Percentiles rank a stretch among this genome's conserved stretches.
Conservation (phyloP, 805 yeast genomes). For the Cyberlindnera xishuangbannaensis region DNA sequence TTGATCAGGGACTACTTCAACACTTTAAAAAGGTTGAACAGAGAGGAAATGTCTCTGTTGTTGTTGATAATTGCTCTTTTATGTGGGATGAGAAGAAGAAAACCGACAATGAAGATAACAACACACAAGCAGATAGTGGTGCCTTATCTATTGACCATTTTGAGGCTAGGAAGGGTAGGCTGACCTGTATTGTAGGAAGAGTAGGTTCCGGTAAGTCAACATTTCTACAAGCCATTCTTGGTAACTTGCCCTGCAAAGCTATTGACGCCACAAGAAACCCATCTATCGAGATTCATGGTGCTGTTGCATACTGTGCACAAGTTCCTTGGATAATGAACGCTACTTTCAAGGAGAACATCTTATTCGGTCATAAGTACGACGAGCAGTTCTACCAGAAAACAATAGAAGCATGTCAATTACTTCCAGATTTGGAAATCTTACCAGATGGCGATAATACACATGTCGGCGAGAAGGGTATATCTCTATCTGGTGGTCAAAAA, state of each 20-base stretch:
- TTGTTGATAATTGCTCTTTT: constrained; percentile 45
- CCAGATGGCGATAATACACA: constrained; percentile 89
- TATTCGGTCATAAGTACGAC: constrained; percentile 85
- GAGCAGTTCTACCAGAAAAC: constrained; percentile 76
- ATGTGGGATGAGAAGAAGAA: constrained; percentile 37
- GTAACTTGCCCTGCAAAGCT: constrained; percentile 41
- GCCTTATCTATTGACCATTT: constrained; percentile 45
- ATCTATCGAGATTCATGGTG: constrained; percentile 49
- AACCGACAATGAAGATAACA: constrained; percentile 37
- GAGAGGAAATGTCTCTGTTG: constrained; percentile 29
- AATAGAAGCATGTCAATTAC: constrained; percentile 80
- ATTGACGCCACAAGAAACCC: constrained; percentile 22
- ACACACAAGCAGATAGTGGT: constrained; percentile 37
- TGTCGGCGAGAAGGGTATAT: constrained; percentile 60
- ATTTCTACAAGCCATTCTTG: constrained; percentile 29
- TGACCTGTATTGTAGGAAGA: constrained; percentile 58
- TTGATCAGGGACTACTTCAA: constrained; percentile 34
- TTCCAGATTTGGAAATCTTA: constrained; percentile 67
- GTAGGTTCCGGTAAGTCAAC: constrained; percentile 70
- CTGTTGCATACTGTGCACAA: constrained; percentile 86
- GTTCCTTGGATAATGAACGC: constrained; percentile 98
- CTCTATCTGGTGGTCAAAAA: constrained; percentile 59
- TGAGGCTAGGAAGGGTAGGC: constrained; percentile 43
- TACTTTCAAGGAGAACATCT: constrained; percentile 79
- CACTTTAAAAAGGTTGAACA: constrained; percentile 20